Evolutionary conservation across 139 green algal species (phyloP).

Genomic region (Chlamydomonas urium): DNA sequence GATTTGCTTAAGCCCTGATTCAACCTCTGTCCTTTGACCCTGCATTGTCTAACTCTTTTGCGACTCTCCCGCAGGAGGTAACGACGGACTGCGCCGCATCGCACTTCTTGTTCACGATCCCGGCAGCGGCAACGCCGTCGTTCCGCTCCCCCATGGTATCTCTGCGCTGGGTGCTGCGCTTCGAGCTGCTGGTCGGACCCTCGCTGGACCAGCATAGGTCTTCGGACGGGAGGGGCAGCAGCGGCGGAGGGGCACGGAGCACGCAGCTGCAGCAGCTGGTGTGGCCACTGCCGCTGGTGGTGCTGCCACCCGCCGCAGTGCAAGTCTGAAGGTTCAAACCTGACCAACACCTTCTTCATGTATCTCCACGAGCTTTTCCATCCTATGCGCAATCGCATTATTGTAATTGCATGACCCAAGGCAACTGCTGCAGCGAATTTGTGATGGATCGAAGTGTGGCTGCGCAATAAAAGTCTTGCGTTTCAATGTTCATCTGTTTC

Average conservation of each 20-base stretch:
- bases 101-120: constrained; percentile 75
- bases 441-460: too few species aligned
- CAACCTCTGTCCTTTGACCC: neutral
- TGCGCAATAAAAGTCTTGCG: too few species aligned
- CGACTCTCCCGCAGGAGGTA: constrained; percentile 40
- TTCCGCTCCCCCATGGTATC: constrained; percentile 70
- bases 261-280: constrained; percentile 53
- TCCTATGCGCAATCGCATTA: too few species aligned
- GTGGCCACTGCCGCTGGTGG: constrained; percentile 62
- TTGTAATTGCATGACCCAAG: too few species aligned
- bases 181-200: constrained; percentile 59
- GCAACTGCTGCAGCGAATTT: too few species aligned
- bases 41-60: neutral
- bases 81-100: constrained; percentile 54
- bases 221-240: neutral
- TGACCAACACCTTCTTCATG: too few species aligned
- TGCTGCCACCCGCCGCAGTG: constrained; percentile 19
- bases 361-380: too few species aligned
- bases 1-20: neutral
- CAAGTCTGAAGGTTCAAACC: too few species aligned
- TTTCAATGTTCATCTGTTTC: too few species aligned
- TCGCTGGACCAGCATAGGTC: constrained; percentile 2
- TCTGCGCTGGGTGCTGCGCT: constrained; percentile 69
- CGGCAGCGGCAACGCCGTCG: constrained; percentile 52
- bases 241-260: constrained; percentile 20